Evolutionary conservation across 108 stramenopile genomes (phyloP), one percentile per base, ranked within the genome.

Genomic region (Thalassiosira profunda): DNA sequence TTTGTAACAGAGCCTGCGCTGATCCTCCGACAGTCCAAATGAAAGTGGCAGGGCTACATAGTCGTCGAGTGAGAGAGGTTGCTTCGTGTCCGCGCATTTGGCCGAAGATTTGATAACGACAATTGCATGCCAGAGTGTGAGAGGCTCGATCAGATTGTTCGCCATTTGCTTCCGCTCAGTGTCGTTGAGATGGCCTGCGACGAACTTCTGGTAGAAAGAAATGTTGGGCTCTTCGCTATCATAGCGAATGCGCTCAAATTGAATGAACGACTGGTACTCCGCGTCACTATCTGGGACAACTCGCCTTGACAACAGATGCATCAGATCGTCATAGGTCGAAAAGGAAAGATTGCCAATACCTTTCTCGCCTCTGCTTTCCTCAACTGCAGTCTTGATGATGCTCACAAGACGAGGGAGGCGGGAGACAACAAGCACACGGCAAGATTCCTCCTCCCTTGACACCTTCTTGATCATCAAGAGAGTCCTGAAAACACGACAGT

Each of bases 341-440:
- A 58, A 58, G n/a, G 57, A 44, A 12, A 58, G 24, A 21, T 17
- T 58, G 11, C 24, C 38, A n/a, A 44, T 42, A n/a, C n/a, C n/a
- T n/a, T 20, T 6, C 11, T 2, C 26, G 4, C 17, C 9, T 12
- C 41, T 44, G 17, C 44, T 17, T 34, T 41, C 57, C 35, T 58
- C 57, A 42, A 58, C 57, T 2, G 38, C 42, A 5, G 57, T 44
- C 44, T 58, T 58, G 41, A 58, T 58, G n/a, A 58, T 37, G 36
- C 35, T 37, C 9, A 58, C 57, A 24, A 58, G 35, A 20, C 57
- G 57, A 44, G 57, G 57, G 15, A 58, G 57, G 12, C 57, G 57
- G 20, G 57, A 40, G 9, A 58, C 41, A 10, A 58, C 57, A 10
- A 58, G 57, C 0, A 58, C 42, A 44, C 9, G 38, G 4, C 41